These are phyloP conservation scores for Nigrospora osmanthi DNA, from an alignment of 2,329 filamentous ascomycete species.

Conservation along the genomic window DNA sequence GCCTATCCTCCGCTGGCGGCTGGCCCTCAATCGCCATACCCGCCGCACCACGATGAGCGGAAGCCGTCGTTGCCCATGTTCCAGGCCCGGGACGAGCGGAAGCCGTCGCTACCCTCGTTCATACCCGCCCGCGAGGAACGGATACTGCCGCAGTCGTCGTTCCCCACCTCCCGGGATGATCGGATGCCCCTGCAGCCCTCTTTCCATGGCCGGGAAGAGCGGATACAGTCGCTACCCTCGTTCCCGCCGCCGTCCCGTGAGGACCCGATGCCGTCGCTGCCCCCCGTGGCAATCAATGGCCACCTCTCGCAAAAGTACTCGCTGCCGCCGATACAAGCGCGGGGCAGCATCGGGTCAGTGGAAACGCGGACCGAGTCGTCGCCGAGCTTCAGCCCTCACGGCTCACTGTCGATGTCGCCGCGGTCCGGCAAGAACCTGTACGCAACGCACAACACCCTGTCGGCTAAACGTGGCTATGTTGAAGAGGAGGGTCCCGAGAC, in stretches of 20 bases:
- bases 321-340: background rate
- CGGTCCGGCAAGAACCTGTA: background rate
- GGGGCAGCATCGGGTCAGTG: background rate
- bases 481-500: background rate
- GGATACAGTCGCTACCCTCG: background rate
- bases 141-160: too few species aligned
- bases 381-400: background rate
- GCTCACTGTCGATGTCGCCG: background rate
- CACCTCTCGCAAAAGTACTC: background rate
- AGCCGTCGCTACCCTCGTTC: too few species aligned
- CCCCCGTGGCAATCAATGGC: background rate
- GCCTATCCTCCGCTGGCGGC: background rate
- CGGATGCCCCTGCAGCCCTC: too few species aligned
- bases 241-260: background rate
- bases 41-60: background rate
- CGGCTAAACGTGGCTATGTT: background rate
- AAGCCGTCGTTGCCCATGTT: conserved; percentile 10
- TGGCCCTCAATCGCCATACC: background rate
- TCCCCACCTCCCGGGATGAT: too few species aligned
- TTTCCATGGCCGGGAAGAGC: too few species aligned
- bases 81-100: conserved; percentile 6
- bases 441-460: background rate
- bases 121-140: too few species aligned
- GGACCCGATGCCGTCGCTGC: background rate
- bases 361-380: background rate